Percentiles rank a stretch among this genome's conserved stretches.
Conservation (phyloP, 1,284 basidiomycete genomes). For the Cerioporus squamosus region DNA sequence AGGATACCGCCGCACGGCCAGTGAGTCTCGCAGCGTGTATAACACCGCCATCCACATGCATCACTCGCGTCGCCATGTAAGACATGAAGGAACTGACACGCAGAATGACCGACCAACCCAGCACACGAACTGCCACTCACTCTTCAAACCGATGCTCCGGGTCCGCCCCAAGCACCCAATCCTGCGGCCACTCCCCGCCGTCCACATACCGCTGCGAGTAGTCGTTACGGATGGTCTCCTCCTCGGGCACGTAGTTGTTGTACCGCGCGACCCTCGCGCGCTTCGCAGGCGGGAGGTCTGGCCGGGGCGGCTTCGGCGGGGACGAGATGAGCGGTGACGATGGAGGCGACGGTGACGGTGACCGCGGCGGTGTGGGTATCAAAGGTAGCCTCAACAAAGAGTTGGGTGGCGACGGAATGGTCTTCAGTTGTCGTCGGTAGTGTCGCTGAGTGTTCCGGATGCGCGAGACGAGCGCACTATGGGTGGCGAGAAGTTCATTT, state of each 20-base stretch:
- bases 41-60: too few relatives aligned
- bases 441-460: slow-evolving; percentile 46
- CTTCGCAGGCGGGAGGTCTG: slow-evolving; percentile 71
- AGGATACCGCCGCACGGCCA: too few relatives aligned
- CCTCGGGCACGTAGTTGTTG: slow-evolving; percentile 82
- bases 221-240: slow-evolving; percentile 95
- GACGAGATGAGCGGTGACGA: slow-evolving; percentile 47
- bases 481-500: slow-evolving; percentile 53
- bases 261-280: slow-evolving; percentile 71
- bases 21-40: too few relatives aligned
- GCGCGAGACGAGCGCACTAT: slow-evolving; percentile 46
- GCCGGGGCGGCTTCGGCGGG: slow-evolving; percentile 43
- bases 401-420: slow-evolving; percentile 42
- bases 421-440: slow-evolving; percentile 44
- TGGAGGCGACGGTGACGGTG: slow-evolving; percentile 49
- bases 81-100: too few relatives aligned
- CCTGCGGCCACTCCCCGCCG: slow-evolving; percentile 88
- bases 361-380: slow-evolving; percentile 48
- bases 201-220: slow-evolving; percentile 92
- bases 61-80: too few relatives aligned
- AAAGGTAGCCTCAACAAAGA: slow-evolving; percentile 51
- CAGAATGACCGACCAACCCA: not conserved
- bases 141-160: slow-evolving; percentile 91
- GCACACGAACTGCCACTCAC: slow-evolving; percentile 51
- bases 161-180: slow-evolving; percentile 87